Evolutionary conservation across 306 rosid genomes (phyloP), one percentile per base, ranked within the genome.

Genomic region (Parietaria judaica): DNA sequence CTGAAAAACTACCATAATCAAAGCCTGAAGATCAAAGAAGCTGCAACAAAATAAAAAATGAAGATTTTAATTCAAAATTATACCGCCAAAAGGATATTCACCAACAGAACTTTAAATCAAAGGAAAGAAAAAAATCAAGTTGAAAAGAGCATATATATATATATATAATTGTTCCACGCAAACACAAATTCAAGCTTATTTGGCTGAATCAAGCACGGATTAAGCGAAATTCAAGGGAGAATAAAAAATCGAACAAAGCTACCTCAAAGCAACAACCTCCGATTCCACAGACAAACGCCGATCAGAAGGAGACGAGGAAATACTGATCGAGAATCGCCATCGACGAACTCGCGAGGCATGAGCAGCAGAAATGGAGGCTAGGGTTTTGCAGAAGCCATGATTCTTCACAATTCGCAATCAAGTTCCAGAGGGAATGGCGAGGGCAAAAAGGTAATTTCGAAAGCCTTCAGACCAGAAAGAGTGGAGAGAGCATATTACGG

Each of bases 351-450:
- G 77, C 92, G 51, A 63, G 69, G 53, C 13, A 35, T 14, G 73
- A 8, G 72, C 61, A 54, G 50, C 14, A 69, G 51, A 17, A 76
- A 75, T 45, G 79, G 83, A 84, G 86, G 94, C 79, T 83, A 85
- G 88, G 83, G 91, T 84, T 77, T 73, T 58, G 78, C 62, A 66
- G 80, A 67, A 75, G 75, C 83, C 85, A 75, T 73, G 71, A 78
- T 41, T 63, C 44, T 71, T 13, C 13, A 46, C 8, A 60, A 16
- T 23, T 56, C 72, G 36, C 47, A 53, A 56, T 36, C 60, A 56
- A 12, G 13, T 46, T 50, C 17, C 31, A 53, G 61, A 16, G 51
- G 47, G 59, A 17, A 50, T 31, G 5, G 31, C 8, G 13, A 36
- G 78, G 78, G 58, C 59, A 74, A 14, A 61, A 49, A 5, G 14